Evolutionary conservation across 805 yeast genomes (phyloP).

Genomic region (Saccharomycopsis sp.): DNA sequence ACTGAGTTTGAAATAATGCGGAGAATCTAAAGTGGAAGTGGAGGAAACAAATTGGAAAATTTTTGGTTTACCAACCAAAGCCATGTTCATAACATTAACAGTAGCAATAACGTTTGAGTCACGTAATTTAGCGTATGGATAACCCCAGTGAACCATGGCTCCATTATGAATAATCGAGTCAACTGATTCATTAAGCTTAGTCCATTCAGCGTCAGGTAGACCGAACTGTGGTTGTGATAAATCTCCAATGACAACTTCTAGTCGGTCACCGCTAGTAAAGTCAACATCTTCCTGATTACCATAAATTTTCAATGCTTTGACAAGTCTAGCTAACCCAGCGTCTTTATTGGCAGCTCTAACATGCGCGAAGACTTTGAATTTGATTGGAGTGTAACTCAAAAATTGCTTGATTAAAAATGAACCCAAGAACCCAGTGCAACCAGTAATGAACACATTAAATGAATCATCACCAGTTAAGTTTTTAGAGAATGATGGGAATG

Average conservation of each 20-base stretch:
- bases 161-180: slow-evolving; percentile 94
- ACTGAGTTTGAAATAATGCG: slow-evolving; percentile 69
- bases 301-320: slow-evolving; percentile 68
- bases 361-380: slow-evolving; percentile 72
- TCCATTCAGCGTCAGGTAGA: slow-evolving; percentile 50
- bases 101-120: slow-evolving; percentile 92
- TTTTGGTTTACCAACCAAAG: slow-evolving; percentile 77
- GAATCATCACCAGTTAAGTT: slow-evolving; percentile 31
- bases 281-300: slow-evolving; percentile 58
- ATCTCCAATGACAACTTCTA: slow-evolving; percentile 78
- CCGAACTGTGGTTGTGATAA: slow-evolving; percentile 73
- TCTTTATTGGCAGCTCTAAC: slow-evolving; percentile 73
- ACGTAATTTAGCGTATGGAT: slow-evolving; percentile 82
- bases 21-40: slow-evolving; percentile 86
- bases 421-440: slow-evolving; percentile 95
- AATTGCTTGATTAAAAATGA: slow-evolving; percentile 79
- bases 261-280: slow-evolving; percentile 40
- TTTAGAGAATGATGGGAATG: slow-evolving; percentile 38
- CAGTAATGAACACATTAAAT: slow-evolving; percentile 77
- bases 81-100: slow-evolving; percentile 70
- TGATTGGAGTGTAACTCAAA: slow-evolving; percentile 43
- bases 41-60: slow-evolving; percentile 89
- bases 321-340: slow-evolving; percentile 71
- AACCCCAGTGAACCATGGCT: slow-evolving; percentile 98
- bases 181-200: slow-evolving; percentile 43